Base-by-base conservation (phyloP, 805 yeast genomes). In the Cephaloascus albidus region DNA sequence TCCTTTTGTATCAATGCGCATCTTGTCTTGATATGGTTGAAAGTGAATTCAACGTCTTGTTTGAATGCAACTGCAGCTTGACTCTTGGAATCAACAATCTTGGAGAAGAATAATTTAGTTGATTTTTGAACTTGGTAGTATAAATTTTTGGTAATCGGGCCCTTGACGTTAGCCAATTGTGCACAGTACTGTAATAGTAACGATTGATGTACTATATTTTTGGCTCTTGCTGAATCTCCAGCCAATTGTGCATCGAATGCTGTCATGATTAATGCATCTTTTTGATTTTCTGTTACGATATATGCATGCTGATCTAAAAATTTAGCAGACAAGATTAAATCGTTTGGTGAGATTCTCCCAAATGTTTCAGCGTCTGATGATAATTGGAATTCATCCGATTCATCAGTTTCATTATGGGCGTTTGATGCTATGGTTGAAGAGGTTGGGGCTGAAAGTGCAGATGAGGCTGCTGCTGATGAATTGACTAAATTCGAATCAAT, bases 251-350 rank as follows among this genome's bases (percentile, higher is more conserved):
- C 66, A 51, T 90, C 95, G 58, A 93, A 93, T 0, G 97, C 94
- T 17, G 81, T 81, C 96, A 90, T 89, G 55, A 89, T 68, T 43
- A 93, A 74, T 0, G 95, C 86, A 58, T 93, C 97, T 54, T 89
- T 87, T 55, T 93, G 97, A 44, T 80, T 79, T 46, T 82, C 87
- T 3, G 77, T 76, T 37, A 89, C 76, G 41, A 93, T 85, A 42
- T 72, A 68, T 32, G 85, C 76, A 57, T 81, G 85, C 55, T 54
- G 55, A 35, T 69, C 63, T 46, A 84, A 62, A 58, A 65, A 78
- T 38, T 60, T 62, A 45, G 78, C 71, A 48, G 81, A 67, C 39
- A 61, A 57, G n/a, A 60, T 51, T 34, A 76, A 65, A 36, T 81
- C 69, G 16, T 63, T 61, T 3, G 58, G 46, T 1, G 77, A 61